Evolutionary conservation across 192 early-diverging fungal species (phyloP).

Genomic region (Rhizophagus prolifer): DNA sequence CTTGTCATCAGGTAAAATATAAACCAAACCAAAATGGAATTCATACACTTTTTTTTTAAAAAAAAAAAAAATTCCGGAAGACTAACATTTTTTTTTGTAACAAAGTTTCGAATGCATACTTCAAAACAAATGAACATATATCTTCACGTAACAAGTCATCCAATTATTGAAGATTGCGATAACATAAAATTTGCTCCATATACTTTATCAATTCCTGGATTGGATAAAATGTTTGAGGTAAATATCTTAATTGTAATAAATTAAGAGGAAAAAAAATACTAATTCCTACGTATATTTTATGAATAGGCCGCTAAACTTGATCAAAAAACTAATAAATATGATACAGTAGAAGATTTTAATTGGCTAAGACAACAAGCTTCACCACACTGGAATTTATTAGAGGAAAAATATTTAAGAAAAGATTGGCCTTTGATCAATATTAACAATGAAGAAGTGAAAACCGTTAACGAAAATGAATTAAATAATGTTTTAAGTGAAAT

Average conservation of each 20-base stretch:
- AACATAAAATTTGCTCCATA: conserved; percentile 69
- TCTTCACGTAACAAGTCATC: conserved; percentile 71
- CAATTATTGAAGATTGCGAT: conserved; percentile 84
- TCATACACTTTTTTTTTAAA: conserved; percentile 10
- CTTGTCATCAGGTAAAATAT: conserved; percentile 71
- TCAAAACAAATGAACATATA: conserved; percentile 62
- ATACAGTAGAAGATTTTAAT: conserved; percentile 86
- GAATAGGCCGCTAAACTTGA: conserved; percentile 36
- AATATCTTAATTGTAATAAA: not conserved
- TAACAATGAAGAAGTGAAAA: not conserved
- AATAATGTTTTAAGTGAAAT: not conserved
- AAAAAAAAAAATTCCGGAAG: not conserved
- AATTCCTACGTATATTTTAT: not conserved
- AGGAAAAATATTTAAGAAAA: not conserved
- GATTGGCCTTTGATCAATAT: conserved; percentile 15
- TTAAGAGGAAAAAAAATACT: not conserved
- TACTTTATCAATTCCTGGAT: conserved; percentile 36
- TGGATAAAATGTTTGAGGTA: conserved; percentile 39
- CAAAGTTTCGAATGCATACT: conserved; percentile 81
- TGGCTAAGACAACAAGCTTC: conserved; percentile 79
- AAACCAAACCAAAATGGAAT: not conserved
- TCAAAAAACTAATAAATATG: conserved; percentile 48
- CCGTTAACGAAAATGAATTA: not conserved
- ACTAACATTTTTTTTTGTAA: not conserved
- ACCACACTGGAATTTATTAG: conserved; percentile 71